Evolutionary conservation across 495 filamentous ascomycete species (phyloP).

Genomic region (Penicillium canariense): DNA sequence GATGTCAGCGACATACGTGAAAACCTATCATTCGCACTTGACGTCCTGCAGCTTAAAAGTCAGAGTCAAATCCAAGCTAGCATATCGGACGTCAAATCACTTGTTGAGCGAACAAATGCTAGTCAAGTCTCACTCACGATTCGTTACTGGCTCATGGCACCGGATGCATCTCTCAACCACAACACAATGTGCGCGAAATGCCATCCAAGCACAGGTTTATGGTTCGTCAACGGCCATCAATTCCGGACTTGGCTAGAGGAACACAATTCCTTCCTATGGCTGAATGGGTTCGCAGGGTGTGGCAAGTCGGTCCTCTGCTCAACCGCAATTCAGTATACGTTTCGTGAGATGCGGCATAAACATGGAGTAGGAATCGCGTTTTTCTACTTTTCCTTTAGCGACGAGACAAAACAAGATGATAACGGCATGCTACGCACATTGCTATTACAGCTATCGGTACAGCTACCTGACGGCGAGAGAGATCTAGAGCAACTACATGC

Average conservation of each 20-base stretch:
- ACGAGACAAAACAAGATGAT: constrained; percentile 28
- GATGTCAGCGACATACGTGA: constrained; percentile 27
- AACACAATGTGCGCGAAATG: constrained; percentile 25
- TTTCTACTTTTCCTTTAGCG: constrained; percentile 43
- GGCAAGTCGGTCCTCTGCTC: constrained; percentile 43
- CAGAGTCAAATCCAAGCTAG: constrained; percentile 15
- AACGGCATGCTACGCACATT: constrained; percentile 35
- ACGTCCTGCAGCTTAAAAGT: constrained; percentile 26
- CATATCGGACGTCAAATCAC: constrained; percentile 17
- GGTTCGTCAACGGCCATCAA: constrained; percentile 28
- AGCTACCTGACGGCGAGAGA: constrained; percentile 17
- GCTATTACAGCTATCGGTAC: constrained; percentile 35
- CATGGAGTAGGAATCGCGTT: constrained; percentile 32
- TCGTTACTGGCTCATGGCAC: constrained; percentile 27
- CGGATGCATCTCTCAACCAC: constrained; percentile 30
- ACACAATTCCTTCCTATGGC: constrained; percentile 39
- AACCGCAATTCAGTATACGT: constrained; percentile 27
- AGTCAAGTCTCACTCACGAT: constrained; percentile 27
- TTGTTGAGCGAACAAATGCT: constrained; percentile 10
- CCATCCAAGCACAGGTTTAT: constrained; percentile 27
- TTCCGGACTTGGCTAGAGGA: constrained; percentile 34
- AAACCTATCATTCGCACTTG: constrained; percentile 28
- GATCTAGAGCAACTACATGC: constrained; percentile 21
- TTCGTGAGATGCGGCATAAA: constrained; percentile 14
- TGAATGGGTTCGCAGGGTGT: constrained; percentile 41